Percentiles rank a stretch among this genome's conserved stretches.
These are phyloP conservation scores for Dendrocalamus latiflorus DNA, from an alignment of 202 grass and related monocot species.

Conservation along the genomic window DNA sequence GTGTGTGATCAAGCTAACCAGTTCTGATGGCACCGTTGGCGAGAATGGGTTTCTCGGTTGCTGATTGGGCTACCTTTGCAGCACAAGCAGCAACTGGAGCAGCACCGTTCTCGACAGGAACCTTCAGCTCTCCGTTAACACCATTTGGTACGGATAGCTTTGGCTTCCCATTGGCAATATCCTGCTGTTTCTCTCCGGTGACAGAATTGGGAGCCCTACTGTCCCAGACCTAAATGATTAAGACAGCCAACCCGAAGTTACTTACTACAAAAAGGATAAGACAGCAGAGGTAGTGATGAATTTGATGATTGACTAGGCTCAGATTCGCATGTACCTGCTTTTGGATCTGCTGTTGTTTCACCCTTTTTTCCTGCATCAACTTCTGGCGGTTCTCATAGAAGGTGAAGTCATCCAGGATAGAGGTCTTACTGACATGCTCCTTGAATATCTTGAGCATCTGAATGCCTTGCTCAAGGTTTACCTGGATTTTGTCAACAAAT, in stretches of 20 bases:
- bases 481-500: slow-evolving; percentile 20
- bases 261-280: neutral
- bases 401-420: slow-evolving; percentile 56
- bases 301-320: neutral
- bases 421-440: slow-evolving; percentile 57
- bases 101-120: slow-evolving; percentile 36
- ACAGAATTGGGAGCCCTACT: slow-evolving; percentile 21
- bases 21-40: slow-evolving; percentile 34
- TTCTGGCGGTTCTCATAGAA: slow-evolving; percentile 74
- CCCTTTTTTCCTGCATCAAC: slow-evolving; percentile 64
- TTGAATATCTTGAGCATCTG: slow-evolving; percentile 74
- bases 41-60: slow-evolving; percentile 29
- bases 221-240: slow-evolving; percentile 47
- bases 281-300: neutral
- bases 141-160: slow-evolving; percentile 26
- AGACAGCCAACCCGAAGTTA: neutral
- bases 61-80: slow-evolving; percentile 49
- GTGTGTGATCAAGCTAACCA: slow-evolving; percentile 21
- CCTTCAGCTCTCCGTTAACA: slow-evolving; percentile 36
- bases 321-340: slow-evolving; percentile 40
- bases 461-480: slow-evolving; percentile 62
- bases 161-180: slow-evolving; percentile 30
- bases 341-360: slow-evolving; percentile 59
- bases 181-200: slow-evolving; percentile 25
- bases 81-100: slow-evolving; percentile 24